phyloP scores from a whole-genome alignment of 768 basidiomycete species.

The Tephrocybe sp. region DNA sequence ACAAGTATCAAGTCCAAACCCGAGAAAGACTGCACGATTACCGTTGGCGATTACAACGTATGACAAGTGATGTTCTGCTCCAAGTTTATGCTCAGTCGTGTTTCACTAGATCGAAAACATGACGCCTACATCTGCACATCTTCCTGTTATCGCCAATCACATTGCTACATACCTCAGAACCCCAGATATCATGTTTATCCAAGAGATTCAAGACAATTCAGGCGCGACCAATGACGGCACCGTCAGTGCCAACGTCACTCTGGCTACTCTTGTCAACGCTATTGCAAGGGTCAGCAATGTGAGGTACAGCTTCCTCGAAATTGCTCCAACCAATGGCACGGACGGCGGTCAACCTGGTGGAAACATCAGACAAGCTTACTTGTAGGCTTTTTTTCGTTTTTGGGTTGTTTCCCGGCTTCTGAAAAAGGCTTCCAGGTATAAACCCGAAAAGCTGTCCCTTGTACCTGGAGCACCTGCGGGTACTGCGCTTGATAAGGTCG shows the following conservation, averaged over 20 bases:
- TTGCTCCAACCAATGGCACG: constrained; percentile 49
- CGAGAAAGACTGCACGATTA: constrained; percentile 40
- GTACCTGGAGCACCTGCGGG: constrained; percentile 45
- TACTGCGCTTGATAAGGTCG: constrained; percentile 42
- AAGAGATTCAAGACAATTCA: constrained; percentile 63
- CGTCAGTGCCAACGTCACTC: constrained; percentile 51
- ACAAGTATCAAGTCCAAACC: constrained; percentile 35
- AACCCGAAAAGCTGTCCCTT: constrained; percentile 44
- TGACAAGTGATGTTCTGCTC: constrained; percentile 5
- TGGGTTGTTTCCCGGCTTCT: too few relatives aligned
- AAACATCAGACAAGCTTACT: constrained; percentile 58
- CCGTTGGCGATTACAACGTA: constrained; percentile 62
- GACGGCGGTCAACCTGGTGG: constrained; percentile 64
- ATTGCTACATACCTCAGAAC: constrained; percentile 46
- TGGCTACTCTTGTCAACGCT: constrained; percentile 45
- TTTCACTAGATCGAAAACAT: constrained; percentile 57
- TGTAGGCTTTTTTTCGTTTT: constrained; percentile 32
- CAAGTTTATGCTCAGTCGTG: not conserved
- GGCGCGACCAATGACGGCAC: constrained; percentile 52
- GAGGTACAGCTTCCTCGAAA: constrained; percentile 45
- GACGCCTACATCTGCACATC: constrained; percentile 44
- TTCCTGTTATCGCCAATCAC: constrained; percentile 49
- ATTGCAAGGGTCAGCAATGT: constrained; percentile 43
- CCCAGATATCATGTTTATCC: constrained; percentile 60
- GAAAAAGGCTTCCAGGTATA: not conserved